phyloP scores from a whole-genome alignment of 1,139 yeast species.

The Geotrichum histeridarum region DNA sequence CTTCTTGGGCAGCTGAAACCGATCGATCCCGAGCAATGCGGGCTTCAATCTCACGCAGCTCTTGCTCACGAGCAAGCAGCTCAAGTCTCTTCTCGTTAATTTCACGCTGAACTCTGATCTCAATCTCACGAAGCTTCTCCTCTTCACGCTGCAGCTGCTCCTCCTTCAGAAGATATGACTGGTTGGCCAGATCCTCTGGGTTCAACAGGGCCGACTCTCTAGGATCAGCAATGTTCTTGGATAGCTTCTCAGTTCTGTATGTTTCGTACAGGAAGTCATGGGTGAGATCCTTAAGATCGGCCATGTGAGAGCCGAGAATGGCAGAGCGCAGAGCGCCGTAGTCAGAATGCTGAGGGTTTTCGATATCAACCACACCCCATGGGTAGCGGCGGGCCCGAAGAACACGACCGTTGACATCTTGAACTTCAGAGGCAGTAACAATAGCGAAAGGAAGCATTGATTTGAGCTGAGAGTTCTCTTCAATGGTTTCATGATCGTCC shows the following conservation, averaged over 20 bases:
- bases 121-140: constrained; percentile 35
- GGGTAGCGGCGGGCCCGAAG: constrained; percentile 81
- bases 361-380: constrained; percentile 87
- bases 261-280: constrained; percentile 87
- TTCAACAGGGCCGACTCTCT: constrained; percentile 31
- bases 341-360: constrained; percentile 75
- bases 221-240: constrained; percentile 31
- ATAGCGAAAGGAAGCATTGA: constrained; percentile 78
- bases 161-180: constrained; percentile 40
- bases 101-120: constrained; percentile 78
- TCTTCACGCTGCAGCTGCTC: constrained; percentile 40
- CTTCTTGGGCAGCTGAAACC: constrained; percentile 16
- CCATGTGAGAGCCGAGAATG: constrained; percentile 75
- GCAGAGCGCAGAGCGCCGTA: constrained; percentile 72
- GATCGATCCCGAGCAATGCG: constrained; percentile 45
- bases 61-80: constrained; percentile 81
- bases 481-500: constrained; percentile 61
- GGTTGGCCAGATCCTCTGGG: constrained; percentile 41
- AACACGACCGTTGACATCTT: constrained; percentile 57
- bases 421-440: constrained; percentile 62
- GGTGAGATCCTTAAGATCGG: constrained; percentile 85
- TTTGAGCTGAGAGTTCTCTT: constrained; percentile 70
- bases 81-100: constrained; percentile 78
- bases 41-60: constrained; percentile 75
- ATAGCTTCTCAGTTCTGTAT: constrained; percentile 83